phyloP scores from a whole-genome alignment of 257 asterid species.

The Petunia secreta region DNA sequence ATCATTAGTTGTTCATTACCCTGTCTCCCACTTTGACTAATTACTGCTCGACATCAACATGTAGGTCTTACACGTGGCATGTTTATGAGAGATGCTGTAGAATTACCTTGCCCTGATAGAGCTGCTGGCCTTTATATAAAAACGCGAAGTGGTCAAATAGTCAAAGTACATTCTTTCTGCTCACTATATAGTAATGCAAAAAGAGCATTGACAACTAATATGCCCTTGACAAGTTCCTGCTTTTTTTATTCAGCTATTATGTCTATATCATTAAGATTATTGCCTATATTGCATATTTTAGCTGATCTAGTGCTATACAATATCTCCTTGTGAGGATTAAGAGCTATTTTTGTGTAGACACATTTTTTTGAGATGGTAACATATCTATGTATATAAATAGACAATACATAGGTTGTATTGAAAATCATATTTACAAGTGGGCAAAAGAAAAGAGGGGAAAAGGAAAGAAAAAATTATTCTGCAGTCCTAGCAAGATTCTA shows the following conservation, averaged over 20 bases:
- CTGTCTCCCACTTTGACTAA: constrained; percentile 26
- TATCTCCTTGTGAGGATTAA: background rate
- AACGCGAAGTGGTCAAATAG: constrained; percentile 80
- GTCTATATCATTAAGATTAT: background rate
- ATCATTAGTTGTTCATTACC: constrained; percentile 10
- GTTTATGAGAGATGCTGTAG: constrained; percentile 64
- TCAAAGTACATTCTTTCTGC: constrained; percentile 69
- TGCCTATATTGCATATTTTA: constrained; percentile 8
- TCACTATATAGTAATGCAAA: constrained; percentile 27
- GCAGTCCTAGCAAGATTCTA: too few species aligned
- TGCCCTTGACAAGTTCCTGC: constrained; percentile 11
- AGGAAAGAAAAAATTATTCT: too few species aligned
- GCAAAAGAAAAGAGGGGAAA: too few species aligned
- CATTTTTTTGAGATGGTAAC: background rate
- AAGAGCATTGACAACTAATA: background rate
- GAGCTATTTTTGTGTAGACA: background rate
- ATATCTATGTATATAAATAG: too few species aligned
- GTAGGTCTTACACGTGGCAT: constrained; percentile 87
- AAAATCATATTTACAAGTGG: too few species aligned
- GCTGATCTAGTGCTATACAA: background rate
- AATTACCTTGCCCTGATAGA: constrained; percentile 70
- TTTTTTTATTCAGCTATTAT: constrained; percentile 5
- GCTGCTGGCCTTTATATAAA: constrained; percentile 88
- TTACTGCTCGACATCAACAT: constrained; percentile 38
- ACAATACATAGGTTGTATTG: too few species aligned